Base-by-base conservation (phyloP, 768 basidiomycete genomes). In the Mycena epipterygia region DNA sequence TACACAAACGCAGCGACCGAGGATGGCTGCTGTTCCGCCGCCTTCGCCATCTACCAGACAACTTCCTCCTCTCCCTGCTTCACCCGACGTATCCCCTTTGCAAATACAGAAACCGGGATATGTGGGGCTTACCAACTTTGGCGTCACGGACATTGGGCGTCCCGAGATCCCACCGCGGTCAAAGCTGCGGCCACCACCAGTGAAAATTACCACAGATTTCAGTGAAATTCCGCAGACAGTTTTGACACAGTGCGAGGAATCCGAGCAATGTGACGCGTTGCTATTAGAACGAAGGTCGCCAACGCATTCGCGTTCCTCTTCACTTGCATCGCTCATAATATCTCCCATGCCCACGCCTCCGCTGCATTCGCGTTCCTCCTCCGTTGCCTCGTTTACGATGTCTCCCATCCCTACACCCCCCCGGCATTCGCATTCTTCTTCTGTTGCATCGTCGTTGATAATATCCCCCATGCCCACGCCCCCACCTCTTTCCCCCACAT, bases 141-240 rank as follows among this genome's bases (percentile, higher is more conserved):
- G 23, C 30, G 35, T 23, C 25, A 4, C 21, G 30, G 46, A 21
- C 49, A 32, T 27, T 19, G 1, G 4, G n/a, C 63, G 63, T 58
- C 72, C 72, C 13, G 41, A 52, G 11, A 35, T 73, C 23, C 72
- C 72, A 1, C 72, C 72, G 21, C 72, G 72, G 1, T 73, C 72
- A 25, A 67, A 49, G 32, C 23, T 70, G 42, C 68, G 72, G 6
- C 72, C 72, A 2, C 59, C 65, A 27, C 72, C 72, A 29, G 72
- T 73, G 30, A 73, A 73, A 49, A 70, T 73, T 19, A n/a, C 27
- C 19, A 48, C 32, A 21, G 19, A 48, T 55, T 51, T 39, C 25
- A 17, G 35, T 27, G 13, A 23, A 14, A 35, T 39, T 2, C 42
- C 11, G 23, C 27, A n/a, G 13, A 49, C 35, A 13, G 29, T 1